Percentiles rank a stretch among this genome's conserved stretches.
phyloP scores from a whole-genome alignment of 176 grass and related monocot species.

The Oryza glumipatula region DNA sequence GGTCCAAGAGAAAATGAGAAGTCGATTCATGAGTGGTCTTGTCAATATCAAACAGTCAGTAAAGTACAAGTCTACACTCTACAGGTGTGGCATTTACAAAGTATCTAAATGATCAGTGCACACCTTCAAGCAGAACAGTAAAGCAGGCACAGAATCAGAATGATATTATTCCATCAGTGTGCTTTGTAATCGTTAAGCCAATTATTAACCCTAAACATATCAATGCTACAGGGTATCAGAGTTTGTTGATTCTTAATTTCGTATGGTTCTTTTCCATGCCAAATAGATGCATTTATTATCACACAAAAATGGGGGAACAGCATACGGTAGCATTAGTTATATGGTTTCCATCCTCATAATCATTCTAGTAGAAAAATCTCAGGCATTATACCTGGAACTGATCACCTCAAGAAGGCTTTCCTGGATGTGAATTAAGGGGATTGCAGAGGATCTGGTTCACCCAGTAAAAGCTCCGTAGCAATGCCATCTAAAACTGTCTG shows the following conservation, averaged over 20 bases:
- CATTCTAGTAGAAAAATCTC: neutral
- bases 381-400: neutral
- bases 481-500: slow-evolving; percentile 1
- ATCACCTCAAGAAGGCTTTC: slow-evolving; percentile 2
- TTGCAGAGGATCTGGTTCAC: slow-evolving; percentile 2
- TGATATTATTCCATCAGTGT: neutral
- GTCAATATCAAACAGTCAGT: slow-evolving; percentile 13
- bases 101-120: neutral
- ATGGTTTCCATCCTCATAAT: neutral
- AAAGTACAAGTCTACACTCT: slow-evolving; percentile 11
- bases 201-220: neutral
- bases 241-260: neutral
- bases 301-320: neutral
- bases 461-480: neutral
- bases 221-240: neutral
- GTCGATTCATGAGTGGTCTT: slow-evolving; percentile 2
- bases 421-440: neutral
- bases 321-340: neutral
- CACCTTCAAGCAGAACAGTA: neutral
- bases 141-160: neutral
- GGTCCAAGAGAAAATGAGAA: slow-evolving; percentile 17
- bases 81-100: slow-evolving; percentile 21
- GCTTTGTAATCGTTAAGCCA: neutral
- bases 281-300: neutral
- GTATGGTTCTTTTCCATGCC: neutral